phyloP scores from a whole-genome alignment of 192 early-diverging fungal species.

The Mortierella alpina region DNA sequence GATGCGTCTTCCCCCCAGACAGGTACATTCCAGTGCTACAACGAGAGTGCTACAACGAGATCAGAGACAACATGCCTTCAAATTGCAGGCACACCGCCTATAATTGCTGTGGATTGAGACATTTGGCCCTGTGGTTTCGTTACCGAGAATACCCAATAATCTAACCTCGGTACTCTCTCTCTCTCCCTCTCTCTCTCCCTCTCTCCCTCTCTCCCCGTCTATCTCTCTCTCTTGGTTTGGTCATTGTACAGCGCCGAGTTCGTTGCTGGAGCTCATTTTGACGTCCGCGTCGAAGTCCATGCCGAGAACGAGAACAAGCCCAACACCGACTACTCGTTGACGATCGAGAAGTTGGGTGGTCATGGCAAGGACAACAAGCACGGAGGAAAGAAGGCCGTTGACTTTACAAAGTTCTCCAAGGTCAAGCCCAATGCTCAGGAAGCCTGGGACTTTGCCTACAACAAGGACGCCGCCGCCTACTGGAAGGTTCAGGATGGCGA shows the following conservation, averaged over 20 bases:
- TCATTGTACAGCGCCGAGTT: slow-evolving; percentile 59
- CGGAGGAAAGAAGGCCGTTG: slow-evolving; percentile 38
- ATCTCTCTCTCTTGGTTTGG: neutral
- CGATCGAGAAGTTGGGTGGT: slow-evolving; percentile 56
- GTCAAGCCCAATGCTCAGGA: slow-evolving; percentile 35
- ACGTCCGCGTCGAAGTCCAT: slow-evolving; percentile 72
- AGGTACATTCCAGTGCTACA: slow-evolving; percentile 33
- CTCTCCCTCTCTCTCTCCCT: neutral
- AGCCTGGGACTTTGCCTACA: slow-evolving; percentile 65
- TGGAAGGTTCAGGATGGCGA: slow-evolving; percentile 48
- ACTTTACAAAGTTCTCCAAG: slow-evolving; percentile 59
- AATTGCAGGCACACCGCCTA: no score
- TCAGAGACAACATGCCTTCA: neutral
- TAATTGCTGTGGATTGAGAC: no score
- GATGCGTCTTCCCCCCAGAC: slow-evolving; percentile 61
- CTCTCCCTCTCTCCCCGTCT: neutral
- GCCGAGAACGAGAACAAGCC: slow-evolving; percentile 57
- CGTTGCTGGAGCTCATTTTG: slow-evolving; percentile 66
- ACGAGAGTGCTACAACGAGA: neutral
- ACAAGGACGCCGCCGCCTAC: slow-evolving; percentile 54
- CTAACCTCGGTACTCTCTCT: neutral
- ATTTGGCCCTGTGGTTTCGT: no score
- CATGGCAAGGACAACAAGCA: slow-evolving; percentile 21
- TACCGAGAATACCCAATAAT: no score
- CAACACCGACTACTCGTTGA: slow-evolving; percentile 58